These are phyloP conservation scores for Phaeosphaeria sp. DNA, from an alignment of 2,329 filamentous ascomycete species.

Conservation along the genomic window DNA sequence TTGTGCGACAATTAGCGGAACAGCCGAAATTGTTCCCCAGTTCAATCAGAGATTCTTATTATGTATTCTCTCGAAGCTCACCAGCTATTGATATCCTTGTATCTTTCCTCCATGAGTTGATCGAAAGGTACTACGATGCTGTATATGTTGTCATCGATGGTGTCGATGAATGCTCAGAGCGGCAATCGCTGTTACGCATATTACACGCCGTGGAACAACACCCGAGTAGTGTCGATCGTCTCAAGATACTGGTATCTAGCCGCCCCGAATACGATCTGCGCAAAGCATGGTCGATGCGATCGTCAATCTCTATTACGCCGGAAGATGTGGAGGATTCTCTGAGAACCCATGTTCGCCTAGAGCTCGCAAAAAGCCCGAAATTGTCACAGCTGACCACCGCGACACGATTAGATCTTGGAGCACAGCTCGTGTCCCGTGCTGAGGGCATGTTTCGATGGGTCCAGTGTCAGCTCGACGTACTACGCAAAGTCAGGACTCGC, in stretches of 20 bases:
- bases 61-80: no score
- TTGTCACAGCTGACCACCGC: no score
- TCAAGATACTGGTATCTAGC: not conserved
- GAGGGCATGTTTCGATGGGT: conserved; percentile 39
- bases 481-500: not conserved
- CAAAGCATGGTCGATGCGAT: not conserved
- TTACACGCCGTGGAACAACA: no score
- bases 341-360: no score
- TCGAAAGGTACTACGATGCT: no score
- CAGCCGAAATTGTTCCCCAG: not conserved
- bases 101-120: no score
- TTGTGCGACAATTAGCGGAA: not conserved
- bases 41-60: not conserved
- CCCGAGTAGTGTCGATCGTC: no score
- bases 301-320: not conserved
- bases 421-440: not conserved
- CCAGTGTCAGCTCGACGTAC: conserved; percentile 1
- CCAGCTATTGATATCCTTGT: no score
- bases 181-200: no score
- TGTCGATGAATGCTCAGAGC: no score
- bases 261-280: not conserved
- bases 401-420: not conserved
- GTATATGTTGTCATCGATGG: no score
- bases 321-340: not conserved
- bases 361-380: no score